phyloP scores from a whole-genome alignment of 1,284 basidiomycete species.

The Somion occarium region DNA sequence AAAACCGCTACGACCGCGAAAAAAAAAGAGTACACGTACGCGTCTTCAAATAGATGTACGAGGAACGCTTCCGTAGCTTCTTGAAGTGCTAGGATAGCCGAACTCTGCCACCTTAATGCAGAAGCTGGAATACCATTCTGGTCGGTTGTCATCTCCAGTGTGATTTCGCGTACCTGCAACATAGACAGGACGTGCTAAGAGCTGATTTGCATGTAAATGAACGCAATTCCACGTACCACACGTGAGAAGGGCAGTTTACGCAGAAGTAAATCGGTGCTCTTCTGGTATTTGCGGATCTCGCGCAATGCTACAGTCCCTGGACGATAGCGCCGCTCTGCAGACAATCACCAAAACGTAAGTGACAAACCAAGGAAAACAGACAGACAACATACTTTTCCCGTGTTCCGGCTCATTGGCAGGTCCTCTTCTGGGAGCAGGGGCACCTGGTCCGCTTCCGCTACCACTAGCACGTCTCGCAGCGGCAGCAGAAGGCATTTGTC shows the following conservation, averaged over 20 bases:
- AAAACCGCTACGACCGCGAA: background rate
- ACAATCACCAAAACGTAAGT: slow-evolving; percentile 7
- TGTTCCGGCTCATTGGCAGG: background rate
- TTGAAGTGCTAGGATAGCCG: slow-evolving; percentile 86
- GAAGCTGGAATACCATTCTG: slow-evolving; percentile 36
- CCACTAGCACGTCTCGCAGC: slow-evolving; percentile 14
- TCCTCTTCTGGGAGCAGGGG: slow-evolving; percentile 9
- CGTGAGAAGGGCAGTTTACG: slow-evolving; percentile 89
- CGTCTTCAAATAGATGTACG: slow-evolving; percentile 94
- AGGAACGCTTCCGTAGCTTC: slow-evolving; percentile 94
- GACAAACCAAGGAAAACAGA: background rate
- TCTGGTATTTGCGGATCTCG: slow-evolving; percentile 93
- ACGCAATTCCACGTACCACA: slow-evolving; percentile 66
- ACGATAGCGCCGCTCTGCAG: slow-evolving; percentile 58
- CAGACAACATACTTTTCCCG: slow-evolving; percentile 9
- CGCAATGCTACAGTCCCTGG: slow-evolving; percentile 87
- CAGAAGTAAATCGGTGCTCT: slow-evolving; percentile 84
- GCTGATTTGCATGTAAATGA: background rate
- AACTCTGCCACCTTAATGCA: slow-evolving; percentile 87
- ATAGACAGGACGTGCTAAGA: background rate
- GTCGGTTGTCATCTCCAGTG: slow-evolving; percentile 79
- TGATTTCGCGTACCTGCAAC: slow-evolving; percentile 85
- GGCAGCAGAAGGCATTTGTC: slow-evolving; percentile 35
- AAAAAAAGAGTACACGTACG: slow-evolving; percentile 52
- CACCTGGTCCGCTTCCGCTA: slow-evolving; percentile 8